Base-by-base conservation (phyloP, 2,329 filamentous ascomycete species). In the Fusarium sp. region DNA sequence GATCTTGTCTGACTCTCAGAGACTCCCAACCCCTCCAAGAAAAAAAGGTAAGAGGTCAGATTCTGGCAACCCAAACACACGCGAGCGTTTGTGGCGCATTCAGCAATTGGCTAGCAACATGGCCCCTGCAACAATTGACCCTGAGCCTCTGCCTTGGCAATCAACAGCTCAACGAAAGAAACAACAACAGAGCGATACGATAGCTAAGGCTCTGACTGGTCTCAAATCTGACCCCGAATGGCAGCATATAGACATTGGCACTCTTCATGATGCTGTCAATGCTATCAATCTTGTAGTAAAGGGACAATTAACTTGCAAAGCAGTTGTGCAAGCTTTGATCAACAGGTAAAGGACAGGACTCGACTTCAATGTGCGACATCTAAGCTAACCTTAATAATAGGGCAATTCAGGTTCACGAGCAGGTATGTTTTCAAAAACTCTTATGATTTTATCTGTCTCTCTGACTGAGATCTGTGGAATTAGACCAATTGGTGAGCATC, bases 81-180 rank as follows among this genome's bases (percentile, higher is more conserved):
- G 2, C 13, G 7, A 4, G n/a, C 29, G 4, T 31, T 42, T 15
- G 25, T 50, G 35, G 25, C 25, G 21, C n/a, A 2, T 4, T 42
- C 18, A 1, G 21, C 11, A 11, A 11, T 7, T 15, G 2, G 15
- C 6, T 53, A 47, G n/a, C 11, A 27, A 6, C 8, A 53, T 53
- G 50, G 50, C 50, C 4, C 50, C 50, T 35, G 21, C 40, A 9
- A 47, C 50, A 3, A 53, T 53, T 53, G 50, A 53, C 2, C 40
- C 50, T 3, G 21, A 36, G 11, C 50, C 50, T 35, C 29, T n/a
- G 4, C 40, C 40, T 21, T 53, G 50, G 50, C 50, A 53, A 23
- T 47, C 50, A 4, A 53, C 50, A 2, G 50, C 47, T 27, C 29
- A 53, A 7, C 50, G 29, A 5, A 53, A 53, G 50, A 53, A 53